A percentile compares a stretch with the other conserved stretches of the same genome.
Conservation (phyloP, 148 eudicot genomes). For the Pharnaceum exiguum region DNA sequence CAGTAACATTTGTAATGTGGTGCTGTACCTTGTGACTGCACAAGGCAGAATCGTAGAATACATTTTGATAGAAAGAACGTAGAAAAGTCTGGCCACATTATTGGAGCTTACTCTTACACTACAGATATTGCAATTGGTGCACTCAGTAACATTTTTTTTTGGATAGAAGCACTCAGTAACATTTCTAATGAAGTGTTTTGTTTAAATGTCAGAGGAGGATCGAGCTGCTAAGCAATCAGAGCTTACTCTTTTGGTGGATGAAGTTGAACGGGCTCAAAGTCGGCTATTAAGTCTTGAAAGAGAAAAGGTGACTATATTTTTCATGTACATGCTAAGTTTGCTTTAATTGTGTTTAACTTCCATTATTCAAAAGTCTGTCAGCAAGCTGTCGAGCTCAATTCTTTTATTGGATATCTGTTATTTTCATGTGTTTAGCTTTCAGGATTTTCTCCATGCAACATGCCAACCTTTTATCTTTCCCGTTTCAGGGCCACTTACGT, state of each 20-base stretch:
- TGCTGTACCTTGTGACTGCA: too few species aligned
- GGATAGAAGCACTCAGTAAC: too few species aligned
- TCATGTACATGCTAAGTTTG: constrained; percentile 1
- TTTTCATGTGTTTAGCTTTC: neutral
- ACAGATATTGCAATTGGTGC: too few species aligned
- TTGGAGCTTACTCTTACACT: too few species aligned
- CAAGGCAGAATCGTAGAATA: too few species aligned
- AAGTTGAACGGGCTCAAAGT: constrained; percentile 98
- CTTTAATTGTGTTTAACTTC: neutral
- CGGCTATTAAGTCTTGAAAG: constrained; percentile 90
- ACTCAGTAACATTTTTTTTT: too few species aligned
- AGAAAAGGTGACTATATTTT: constrained; percentile 60
- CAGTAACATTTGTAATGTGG: too few species aligned
- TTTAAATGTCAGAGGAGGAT: constrained; percentile 67
- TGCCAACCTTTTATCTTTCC: neutral
- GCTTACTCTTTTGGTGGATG: constrained; percentile 91
- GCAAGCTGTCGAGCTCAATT: neutral
- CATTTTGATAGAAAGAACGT: too few species aligned
- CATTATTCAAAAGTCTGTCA: neutral
- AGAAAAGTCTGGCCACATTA: too few species aligned
- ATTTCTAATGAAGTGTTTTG: constrained; percentile 10
- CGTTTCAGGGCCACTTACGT: constrained; percentile 65
- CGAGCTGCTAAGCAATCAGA: constrained; percentile 92
- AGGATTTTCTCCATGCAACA: neutral
- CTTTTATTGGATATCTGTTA: neutral